A percentile compares a stretch with the other conserved stretches of the same genome.
phyloP scores from a whole-genome alignment of 257 asterid genomes.

The Solanum chmielewskii region DNA sequence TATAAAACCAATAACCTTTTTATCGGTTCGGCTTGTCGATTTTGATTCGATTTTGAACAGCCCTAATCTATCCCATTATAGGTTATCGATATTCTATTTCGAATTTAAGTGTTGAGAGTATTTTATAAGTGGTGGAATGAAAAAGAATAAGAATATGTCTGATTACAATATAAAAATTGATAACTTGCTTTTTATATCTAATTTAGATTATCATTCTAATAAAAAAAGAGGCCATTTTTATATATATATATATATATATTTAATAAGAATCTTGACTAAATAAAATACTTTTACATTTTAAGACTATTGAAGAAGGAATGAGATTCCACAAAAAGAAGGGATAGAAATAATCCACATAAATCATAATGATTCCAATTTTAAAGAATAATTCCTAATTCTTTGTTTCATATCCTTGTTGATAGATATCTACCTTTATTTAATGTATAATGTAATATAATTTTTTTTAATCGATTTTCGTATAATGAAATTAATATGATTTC shows the following conservation, averaged over 20 bases:
- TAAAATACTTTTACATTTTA: background rate
- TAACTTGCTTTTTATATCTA: too few species aligned
- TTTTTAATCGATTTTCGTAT: background rate
- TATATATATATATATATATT: background rate
- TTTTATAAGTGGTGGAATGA: background rate
- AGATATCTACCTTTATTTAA: background rate
- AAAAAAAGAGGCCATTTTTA: background rate
- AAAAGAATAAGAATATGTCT: background rate
- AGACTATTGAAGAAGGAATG: background rate
- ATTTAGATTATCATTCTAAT: too few species aligned
- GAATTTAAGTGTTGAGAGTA: background rate
- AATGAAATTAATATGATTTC: background rate
- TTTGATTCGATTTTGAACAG: too few species aligned
- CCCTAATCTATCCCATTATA: too few species aligned
- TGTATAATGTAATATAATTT: background rate
- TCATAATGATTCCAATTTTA: background rate
- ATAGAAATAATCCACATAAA: background rate
- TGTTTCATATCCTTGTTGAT: background rate
- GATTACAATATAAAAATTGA: too few species aligned
- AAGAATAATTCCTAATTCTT: background rate
- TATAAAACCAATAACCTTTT: too few species aligned
- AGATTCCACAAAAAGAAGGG: background rate
- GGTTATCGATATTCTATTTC: too few species aligned
- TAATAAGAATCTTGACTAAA: background rate
- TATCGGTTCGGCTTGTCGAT: too few species aligned